Evolutionary conservation across 345 rosid genomes (phyloP).

Genomic region (Sisymbrium irio): DNA sequence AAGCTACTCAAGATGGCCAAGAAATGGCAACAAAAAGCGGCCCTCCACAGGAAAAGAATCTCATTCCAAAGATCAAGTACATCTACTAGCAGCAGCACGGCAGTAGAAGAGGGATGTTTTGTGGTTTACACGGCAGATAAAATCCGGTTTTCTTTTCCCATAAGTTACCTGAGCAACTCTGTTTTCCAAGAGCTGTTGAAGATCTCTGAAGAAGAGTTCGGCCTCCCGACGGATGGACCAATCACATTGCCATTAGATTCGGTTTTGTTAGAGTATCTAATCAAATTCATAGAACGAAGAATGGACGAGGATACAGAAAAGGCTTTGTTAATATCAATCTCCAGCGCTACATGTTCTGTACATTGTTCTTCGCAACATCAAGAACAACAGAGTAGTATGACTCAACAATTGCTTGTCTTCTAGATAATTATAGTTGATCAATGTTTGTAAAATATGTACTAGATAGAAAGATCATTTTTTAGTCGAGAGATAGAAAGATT

Average conservation of each 20-base stretch:
- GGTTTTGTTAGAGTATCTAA: slow-evolving; percentile 20
- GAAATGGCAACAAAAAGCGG: slow-evolving; percentile 32
- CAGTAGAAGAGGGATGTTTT: slow-evolving; percentile 28
- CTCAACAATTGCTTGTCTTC: neutral
- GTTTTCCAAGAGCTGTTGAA: slow-evolving; percentile 36
- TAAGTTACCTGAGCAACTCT: slow-evolving; percentile 18
- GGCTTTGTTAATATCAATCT: slow-evolving; percentile 24
- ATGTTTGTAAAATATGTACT: no score
- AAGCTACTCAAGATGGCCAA: slow-evolving; percentile 25
- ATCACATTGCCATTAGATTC: slow-evolving; percentile 39
- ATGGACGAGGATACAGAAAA: slow-evolving; percentile 34
- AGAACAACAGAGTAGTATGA: neutral
- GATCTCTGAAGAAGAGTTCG: slow-evolving; percentile 43
- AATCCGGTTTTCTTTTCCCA: slow-evolving; percentile 18
- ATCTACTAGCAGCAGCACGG: neutral
- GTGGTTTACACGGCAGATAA: slow-evolving; percentile 34
- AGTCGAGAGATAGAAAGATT: no score
- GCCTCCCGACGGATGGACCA: slow-evolving; percentile 26
- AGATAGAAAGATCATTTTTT: no score
- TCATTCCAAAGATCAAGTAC: neutral
- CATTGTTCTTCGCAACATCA: neutral
- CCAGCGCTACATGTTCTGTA: slow-evolving; percentile 3
- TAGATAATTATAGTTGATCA: neutral
- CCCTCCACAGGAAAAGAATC: slow-evolving; percentile 17
- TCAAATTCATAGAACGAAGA: slow-evolving; percentile 14